phyloP scores from a whole-genome alignment of 2,329 filamentous ascomycete genomes.

The Knufia petricola region DNA sequence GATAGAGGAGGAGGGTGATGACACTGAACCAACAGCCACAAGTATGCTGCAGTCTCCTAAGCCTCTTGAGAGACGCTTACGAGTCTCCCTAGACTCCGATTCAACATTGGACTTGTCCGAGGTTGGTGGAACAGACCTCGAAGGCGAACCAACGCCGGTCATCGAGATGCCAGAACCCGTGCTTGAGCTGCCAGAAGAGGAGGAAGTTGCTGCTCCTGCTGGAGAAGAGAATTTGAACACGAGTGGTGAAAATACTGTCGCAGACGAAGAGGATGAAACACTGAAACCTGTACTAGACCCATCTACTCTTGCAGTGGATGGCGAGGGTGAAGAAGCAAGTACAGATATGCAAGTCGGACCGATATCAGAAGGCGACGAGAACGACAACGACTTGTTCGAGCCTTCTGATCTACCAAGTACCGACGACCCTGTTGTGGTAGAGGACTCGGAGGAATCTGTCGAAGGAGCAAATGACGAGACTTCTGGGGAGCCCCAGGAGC shows the following conservation, averaged over 20 bases:
- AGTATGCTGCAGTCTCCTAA: constrained; percentile 20
- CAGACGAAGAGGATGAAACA: too few relatives aligned
- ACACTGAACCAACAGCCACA: constrained; percentile 10
- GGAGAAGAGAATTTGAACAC: too few relatives aligned
- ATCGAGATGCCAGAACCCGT: constrained; percentile 9
- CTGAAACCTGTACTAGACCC: too few relatives aligned
- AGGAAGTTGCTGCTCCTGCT: too few relatives aligned
- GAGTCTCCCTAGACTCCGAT: constrained; percentile 4
- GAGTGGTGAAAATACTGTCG: too few relatives aligned
- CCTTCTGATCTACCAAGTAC: constrained; percentile 1
- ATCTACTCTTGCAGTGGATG: too few relatives aligned
- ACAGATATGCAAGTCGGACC: too few relatives aligned
- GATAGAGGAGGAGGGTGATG: constrained; percentile 16
- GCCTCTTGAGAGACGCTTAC: constrained; percentile 12
- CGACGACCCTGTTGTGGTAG: background rate
- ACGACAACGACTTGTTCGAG: too few relatives aligned
- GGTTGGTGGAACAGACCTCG: constrained; percentile 16
- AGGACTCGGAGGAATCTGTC: background rate
- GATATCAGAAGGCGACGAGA: too few relatives aligned
- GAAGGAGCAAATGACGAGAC: too few relatives aligned
- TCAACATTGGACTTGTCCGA: constrained; percentile 6
- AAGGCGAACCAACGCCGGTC: constrained; percentile 11
- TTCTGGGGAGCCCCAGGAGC: background rate
- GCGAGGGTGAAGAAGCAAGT: too few relatives aligned
- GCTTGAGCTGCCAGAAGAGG: constrained; percentile 6